These are phyloP conservation scores for Annulohypoxylon nitens DNA, from an alignment of 495 filamentous ascomycete genomes.

Conservation along the genomic window DNA sequence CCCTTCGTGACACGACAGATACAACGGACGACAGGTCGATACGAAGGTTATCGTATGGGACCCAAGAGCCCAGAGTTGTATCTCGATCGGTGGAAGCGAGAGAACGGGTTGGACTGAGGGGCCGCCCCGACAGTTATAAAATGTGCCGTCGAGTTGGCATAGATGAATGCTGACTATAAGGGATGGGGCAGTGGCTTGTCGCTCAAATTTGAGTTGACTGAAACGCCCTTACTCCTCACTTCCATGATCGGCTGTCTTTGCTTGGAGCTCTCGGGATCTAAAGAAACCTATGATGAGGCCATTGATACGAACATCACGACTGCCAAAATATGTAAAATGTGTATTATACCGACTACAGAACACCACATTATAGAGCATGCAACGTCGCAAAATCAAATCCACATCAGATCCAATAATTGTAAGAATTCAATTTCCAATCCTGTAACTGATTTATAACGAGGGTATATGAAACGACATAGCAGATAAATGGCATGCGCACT, in stretches of 20 bases:
- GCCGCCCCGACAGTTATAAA: not conserved
- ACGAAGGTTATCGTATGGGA: conserved; percentile 61
- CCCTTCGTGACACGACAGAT: conserved; percentile 85
- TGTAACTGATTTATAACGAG: conserved; percentile 30
- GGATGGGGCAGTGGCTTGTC: not conserved
- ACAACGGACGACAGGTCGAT: conserved; percentile 61
- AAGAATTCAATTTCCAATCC: conserved; percentile 27
- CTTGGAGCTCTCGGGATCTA: not conserved
- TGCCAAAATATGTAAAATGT: conserved; percentile 16
- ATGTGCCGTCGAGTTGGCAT: not conserved
- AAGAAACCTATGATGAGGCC: not conserved
- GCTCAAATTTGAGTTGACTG: not conserved
- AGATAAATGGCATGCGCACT: conserved; percentile 23
- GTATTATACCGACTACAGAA: conserved; percentile 23
- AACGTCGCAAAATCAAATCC: not conserved
- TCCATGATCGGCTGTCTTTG: not conserved
- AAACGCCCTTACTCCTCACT: not conserved
- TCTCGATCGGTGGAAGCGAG: conserved; percentile 74
- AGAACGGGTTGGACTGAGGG: conserved; percentile 73
- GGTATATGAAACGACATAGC: conserved; percentile 40
- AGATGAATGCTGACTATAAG: not conserved
- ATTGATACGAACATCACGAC: conserved; percentile 2
- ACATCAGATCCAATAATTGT: not conserved
- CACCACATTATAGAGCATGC: conserved; percentile 17
- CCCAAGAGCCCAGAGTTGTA: conserved; percentile 70